Conservation (phyloP, 108 stramenopile genomes). For the Discostella stelligeroides region DNA sequence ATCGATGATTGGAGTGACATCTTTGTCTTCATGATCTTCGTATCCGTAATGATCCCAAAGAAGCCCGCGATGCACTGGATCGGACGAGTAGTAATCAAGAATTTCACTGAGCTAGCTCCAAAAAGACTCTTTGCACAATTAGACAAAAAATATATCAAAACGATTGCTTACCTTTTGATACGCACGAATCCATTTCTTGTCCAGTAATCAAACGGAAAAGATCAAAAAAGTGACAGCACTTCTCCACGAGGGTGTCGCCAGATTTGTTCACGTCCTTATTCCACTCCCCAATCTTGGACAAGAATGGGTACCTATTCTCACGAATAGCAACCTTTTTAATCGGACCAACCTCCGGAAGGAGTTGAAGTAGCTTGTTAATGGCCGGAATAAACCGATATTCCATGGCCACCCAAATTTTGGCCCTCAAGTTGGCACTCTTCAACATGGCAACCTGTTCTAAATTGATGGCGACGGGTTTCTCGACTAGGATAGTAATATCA, state of each 20-base stretch:
- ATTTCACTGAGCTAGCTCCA: neutral
- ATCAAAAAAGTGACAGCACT: constrained; percentile 90
- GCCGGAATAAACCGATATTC: constrained; percentile 89
- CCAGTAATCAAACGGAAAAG: constrained; percentile 81
- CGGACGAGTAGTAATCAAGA: too few relatives aligned
- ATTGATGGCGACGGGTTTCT: constrained; percentile 84
- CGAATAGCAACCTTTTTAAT: constrained; percentile 84
- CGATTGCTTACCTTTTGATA: constrained; percentile 33
- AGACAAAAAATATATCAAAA: neutral
- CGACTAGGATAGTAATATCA: constrained; percentile 72
- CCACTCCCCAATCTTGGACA: constrained; percentile 82
- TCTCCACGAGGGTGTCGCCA: constrained; percentile 83
- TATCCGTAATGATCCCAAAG: constrained; percentile 59
- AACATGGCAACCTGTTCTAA: constrained; percentile 64
- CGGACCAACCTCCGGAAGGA: constrained; percentile 71
- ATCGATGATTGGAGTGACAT: constrained; percentile 72
- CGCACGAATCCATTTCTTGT: constrained; percentile 64
- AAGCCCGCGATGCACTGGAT: constrained; percentile 69
- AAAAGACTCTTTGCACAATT: neutral
- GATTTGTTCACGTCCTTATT: constrained; percentile 77
- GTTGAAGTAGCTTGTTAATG: constrained; percentile 67
- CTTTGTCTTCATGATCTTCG: constrained; percentile 34
- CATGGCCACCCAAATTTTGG: constrained; percentile 87
- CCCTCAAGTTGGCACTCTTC: constrained; percentile 53
- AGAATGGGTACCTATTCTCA: constrained; percentile 85